These are phyloP conservation scores for Claviceps paspali DNA, from an alignment of 2,329 filamentous ascomycete species.

Conservation along the genomic window DNA sequence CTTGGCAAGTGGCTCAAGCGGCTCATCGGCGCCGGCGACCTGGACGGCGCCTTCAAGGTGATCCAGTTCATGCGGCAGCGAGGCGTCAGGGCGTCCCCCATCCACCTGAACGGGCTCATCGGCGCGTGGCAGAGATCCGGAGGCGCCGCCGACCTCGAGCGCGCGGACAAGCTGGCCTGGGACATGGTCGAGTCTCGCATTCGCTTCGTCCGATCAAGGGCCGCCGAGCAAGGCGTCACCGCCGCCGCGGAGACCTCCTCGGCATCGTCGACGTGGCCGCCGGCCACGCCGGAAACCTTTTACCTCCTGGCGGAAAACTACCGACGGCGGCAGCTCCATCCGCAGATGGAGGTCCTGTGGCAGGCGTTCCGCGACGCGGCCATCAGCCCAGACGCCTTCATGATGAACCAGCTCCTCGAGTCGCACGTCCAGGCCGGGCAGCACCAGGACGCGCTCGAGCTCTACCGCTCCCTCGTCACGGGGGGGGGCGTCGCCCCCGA, in stretches of 20 bases:
- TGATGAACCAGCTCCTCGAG: constrained; percentile 66
- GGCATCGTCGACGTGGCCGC: constrained; percentile 22
- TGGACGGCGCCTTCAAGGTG: constrained; percentile 57
- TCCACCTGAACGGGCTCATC: constrained; percentile 70
- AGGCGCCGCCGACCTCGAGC: constrained; percentile 34
- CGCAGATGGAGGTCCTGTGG: constrained; percentile 44
- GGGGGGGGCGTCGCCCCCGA: constrained; percentile 41
- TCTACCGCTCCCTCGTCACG: constrained; percentile 39
- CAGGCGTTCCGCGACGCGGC: constrained; percentile 46
- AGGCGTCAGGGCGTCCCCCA: constrained; percentile 51
- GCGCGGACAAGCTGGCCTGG: constrained; percentile 58
- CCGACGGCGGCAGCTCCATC: constrained; percentile 42
- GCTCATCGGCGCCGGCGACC: constrained; percentile 56
- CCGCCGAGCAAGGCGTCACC: constrained; percentile 8
- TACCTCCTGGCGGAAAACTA: constrained; percentile 61
- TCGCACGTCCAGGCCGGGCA: constrained; percentile 47
- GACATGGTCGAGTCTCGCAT: constrained; percentile 59
- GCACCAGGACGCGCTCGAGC: constrained; percentile 34
- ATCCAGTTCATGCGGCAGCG: constrained; percentile 60
- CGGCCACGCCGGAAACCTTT: constrained; percentile 65
- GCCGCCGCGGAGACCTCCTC: constrained; percentile 24
- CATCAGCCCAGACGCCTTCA: constrained; percentile 54
- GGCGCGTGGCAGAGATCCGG: constrained; percentile 60
- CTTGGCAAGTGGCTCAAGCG: constrained; percentile 81
- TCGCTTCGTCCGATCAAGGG: constrained; percentile 39